Base-by-base conservation (phyloP, 176 grass and related monocot species). In the Carex parvula region DNA sequence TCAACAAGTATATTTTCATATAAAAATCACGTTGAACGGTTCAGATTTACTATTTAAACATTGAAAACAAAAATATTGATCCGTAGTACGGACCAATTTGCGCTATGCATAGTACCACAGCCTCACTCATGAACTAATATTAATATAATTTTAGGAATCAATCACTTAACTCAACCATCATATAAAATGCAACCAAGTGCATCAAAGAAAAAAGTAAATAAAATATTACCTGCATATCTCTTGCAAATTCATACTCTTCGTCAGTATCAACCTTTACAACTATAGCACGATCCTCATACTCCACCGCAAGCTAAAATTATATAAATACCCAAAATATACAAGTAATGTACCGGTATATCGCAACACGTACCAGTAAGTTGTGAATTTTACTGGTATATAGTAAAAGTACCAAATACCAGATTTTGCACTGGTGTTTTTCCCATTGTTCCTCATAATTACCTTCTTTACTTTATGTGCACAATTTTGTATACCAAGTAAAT, bases 141-240 rank as follows among this genome's bases (percentile, higher is more conserved):
- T 78, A 33, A 57, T 17, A 78, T 18, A 57, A 57, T 57, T 17
- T 17, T 56, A 57, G 14, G 14, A 8, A 33, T 5, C 65, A 77
- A 77, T 48, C 16, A 0, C 50, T 6, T 30, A 77, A 77, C 22
- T 55, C 9, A 70, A 9, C 37, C 9, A 26, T 24, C 6, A 12
- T 21, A 26, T 3, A 55, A 77, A 77, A 56, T 30, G 13, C 22
- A 77, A 29, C 24, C 50, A 56, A 17, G 50, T 55, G 14, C 5
- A 65, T 50, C 1, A 56, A 63, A 24, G 3, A 35, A 42, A 64
- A 81, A 55, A 0, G 4, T 70, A 30, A 63, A 84, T 48, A 67
- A 63, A 24, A 41, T 67, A n/a, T 88, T 90, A 94, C 95, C 96
- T 98, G 93, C 96, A 98, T 98, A 81, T 98, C 96, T 84, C 85